Conservation (phyloP, 1,284 basidiomycete species). For the Rhodotorula sp. region DNA sequence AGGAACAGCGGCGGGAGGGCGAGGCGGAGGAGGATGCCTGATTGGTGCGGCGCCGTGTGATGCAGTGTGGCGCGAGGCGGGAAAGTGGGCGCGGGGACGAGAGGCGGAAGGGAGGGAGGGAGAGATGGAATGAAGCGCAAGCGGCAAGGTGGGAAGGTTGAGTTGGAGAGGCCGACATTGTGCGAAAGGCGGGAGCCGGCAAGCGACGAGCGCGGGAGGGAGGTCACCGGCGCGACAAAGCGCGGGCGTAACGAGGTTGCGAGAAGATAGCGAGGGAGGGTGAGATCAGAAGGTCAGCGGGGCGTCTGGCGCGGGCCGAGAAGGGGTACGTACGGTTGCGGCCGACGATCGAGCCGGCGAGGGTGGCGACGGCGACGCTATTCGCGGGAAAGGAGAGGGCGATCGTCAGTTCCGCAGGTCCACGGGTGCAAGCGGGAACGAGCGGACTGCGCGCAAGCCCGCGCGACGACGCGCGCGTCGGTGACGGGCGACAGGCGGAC, state of each 20-base stretch:
- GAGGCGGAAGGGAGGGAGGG: neutral
- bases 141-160: too few species aligned
- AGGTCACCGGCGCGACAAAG: neutral
- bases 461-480: too few species aligned
- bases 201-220: neutral
- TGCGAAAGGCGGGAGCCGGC: neutral
- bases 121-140: too few species aligned
- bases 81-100: neutral
- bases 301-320: neutral
- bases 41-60: neutral
- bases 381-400: neutral
- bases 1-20: slow-evolving; percentile 71
- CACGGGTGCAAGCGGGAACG: neutral
- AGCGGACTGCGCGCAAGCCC: neutral
- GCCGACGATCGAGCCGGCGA: slow-evolving; percentile 81
- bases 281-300: neutral
- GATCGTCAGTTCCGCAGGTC: neutral
- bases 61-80: neutral
- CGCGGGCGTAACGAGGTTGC: neutral
- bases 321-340: slow-evolving; percentile 51
- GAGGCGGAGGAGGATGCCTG: slow-evolving; percentile 63
- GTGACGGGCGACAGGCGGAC: neutral
- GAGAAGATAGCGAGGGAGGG: neutral
- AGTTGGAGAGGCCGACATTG: too few species aligned
- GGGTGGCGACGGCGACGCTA: slow-evolving; percentile 74